Evolutionary conservation across 352 stramenopile genomes (phyloP), one percentile per base, ranked within the genome.

Genomic region (Pythium coloratum): DNA sequence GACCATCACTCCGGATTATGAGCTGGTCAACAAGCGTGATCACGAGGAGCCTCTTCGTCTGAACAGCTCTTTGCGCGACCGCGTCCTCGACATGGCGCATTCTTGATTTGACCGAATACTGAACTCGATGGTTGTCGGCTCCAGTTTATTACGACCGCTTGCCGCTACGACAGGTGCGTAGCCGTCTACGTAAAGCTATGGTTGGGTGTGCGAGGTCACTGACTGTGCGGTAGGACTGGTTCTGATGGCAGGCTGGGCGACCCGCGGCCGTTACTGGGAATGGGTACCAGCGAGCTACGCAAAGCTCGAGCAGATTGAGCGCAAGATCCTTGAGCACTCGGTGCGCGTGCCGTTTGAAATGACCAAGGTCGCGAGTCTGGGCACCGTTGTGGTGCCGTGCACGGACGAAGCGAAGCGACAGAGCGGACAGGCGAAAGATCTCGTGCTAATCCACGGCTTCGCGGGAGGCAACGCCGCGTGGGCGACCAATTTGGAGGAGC

Each of bases 371-470:
- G 87, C 84, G 33, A 76, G 76, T 34, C 78, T 95, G 38, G 87
- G 87, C 36, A 95, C 87, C 8, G 82, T 95, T 4, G 73, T 93
- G 26, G 84, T 95, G 24, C 87, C 87, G 0, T 95, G 85, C 65
- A 79, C 83, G 2, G 84, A 90, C 62, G 65, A 80, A 46, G 67
- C 70, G 20, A 87, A 87, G 60, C 75, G 80, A 40, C 20, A 53
- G 28, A 55, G 49, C 12, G 72, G 72, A 50, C 18, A 67, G 1
- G 84, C 78, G 20, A 80, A 84, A 54, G 89, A 92, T 59, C 76
- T 95, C 61, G 87, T 95, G 38, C 56, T 95, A 60, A 81, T 95
- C 60, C 87, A 95, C 66, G 87, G 87, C 3, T 95, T 92, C 62
- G 87, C 76, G 0, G 82, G 81, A 1, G 87, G 87, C 24, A 95